Conservation (phyloP, 495 filamentous ascomycete genomes). For the Hypomontagnella submonticulosa region DNA sequence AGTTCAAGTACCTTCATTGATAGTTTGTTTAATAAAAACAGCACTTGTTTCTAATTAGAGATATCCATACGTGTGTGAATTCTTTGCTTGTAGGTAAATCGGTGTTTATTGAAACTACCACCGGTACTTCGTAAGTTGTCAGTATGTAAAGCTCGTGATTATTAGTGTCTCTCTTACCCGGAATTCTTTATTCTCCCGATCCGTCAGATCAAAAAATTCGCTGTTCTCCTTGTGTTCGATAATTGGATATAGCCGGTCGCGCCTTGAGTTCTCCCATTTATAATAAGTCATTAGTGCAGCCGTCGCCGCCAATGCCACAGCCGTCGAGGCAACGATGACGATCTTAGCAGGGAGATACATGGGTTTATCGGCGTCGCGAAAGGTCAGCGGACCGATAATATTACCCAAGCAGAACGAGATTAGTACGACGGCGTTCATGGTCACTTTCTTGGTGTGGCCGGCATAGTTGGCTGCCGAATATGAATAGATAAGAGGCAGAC, state of each 20-base stretch:
- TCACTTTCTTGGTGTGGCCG: constrained; percentile 47
- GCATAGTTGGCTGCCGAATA: constrained; percentile 42
- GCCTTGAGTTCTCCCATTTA: constrained; percentile 62
- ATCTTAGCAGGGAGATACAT: constrained; percentile 43
- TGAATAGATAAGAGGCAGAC: constrained; percentile 40
- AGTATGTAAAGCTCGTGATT: constrained; percentile 1
- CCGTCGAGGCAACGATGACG: constrained; percentile 32
- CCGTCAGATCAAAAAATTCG: constrained; percentile 68
- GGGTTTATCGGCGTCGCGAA: constrained; percentile 38
- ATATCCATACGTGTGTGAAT: not conserved
- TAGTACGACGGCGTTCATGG: constrained; percentile 42
- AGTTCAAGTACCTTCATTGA: no score
- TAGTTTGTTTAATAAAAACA: no score
- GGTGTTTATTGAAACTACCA: constrained; percentile 8
- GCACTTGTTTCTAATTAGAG: no score
- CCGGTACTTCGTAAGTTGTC: constrained; percentile 20
- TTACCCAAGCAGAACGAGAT: constrained; percentile 41
- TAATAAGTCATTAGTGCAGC: constrained; percentile 50
- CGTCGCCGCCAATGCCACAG: constrained; percentile 44
- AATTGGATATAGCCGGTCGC: constrained; percentile 60
- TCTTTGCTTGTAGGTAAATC: not conserved
- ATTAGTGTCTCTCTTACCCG: constrained; percentile 23
- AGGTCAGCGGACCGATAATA: constrained; percentile 46
- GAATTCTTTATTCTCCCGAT: constrained; percentile 66
- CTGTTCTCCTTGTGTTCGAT: constrained; percentile 47